phyloP scores from a whole-genome alignment of 2,329 filamentous ascomycete species.

The Claviceps sp. region DNA sequence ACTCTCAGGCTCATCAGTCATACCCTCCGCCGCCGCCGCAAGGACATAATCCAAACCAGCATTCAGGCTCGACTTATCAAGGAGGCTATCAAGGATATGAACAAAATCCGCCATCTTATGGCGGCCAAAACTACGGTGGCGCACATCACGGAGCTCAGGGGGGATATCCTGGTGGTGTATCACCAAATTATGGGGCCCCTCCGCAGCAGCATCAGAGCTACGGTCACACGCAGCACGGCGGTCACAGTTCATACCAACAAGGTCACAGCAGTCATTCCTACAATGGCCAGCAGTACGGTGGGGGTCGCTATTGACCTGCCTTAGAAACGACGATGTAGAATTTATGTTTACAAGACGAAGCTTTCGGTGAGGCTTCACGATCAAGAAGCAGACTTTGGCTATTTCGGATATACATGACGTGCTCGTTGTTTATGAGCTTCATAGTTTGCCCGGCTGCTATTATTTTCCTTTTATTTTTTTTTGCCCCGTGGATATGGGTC shows the following conservation, averaged over 20 bases:
- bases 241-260: conserved; percentile 14
- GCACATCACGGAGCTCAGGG: conserved; percentile 13
- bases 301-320: conserved; percentile 7
- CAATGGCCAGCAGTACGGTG: conserved; percentile 11
- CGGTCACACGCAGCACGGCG: conserved; percentile 5
- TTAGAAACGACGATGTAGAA: neutral
- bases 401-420: neutral
- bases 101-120: conserved; percentile 10
- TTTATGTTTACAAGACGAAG: neutral
- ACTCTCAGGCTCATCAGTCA: conserved; percentile 10
- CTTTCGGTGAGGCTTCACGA: neutral
- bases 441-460: neutral
- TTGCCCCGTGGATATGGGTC: neutral
- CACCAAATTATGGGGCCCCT: conserved; percentile 11
- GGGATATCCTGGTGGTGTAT: conserved; percentile 9
- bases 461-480: neutral
- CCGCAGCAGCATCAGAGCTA: conserved; percentile 9
- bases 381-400: neutral
- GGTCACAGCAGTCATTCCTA: conserved; percentile 15
- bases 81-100: conserved; percentile 4
- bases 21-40: conserved; percentile 10
- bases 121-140: conserved; percentile 11
- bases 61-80: conserved; percentile 3
- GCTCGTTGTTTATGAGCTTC: neutral
- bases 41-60: conserved; percentile 11